These are phyloP conservation scores for Hawksworthiomyces lignivorus DNA, from an alignment of 2,329 filamentous ascomycete species.

Conservation along the genomic window DNA sequence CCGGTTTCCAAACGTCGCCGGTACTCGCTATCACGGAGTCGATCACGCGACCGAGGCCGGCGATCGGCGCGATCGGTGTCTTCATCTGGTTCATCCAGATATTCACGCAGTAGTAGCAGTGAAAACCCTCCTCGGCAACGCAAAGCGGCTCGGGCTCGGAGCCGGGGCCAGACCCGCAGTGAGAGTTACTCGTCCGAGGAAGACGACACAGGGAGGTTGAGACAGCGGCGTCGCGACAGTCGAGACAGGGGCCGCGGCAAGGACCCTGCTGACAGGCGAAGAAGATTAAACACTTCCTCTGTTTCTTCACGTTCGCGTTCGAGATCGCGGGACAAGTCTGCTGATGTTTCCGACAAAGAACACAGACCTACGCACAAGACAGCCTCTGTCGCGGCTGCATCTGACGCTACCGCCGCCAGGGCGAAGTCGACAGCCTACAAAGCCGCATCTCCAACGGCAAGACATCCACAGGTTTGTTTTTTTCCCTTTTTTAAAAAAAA, in stretches of 20 bases:
- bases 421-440: not conserved
- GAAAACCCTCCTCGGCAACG: not conserved
- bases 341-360: slow-evolving; percentile 48
- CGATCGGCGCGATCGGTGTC: slow-evolving; percentile 28
- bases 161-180: slow-evolving; percentile 21
- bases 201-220: not conserved
- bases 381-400: too few relatives aligned
- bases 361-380: slow-evolving; percentile 27
- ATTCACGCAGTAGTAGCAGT: slow-evolving; percentile 21
- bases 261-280: slow-evolving; percentile 22
- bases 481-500: not conserved
- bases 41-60: slow-evolving; percentile 34
- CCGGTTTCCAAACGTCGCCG: slow-evolving; percentile 43
- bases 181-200: slow-evolving; percentile 17
- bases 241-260: slow-evolving; percentile 4
- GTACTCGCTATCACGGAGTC: slow-evolving; percentile 40
- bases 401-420: slow-evolving; percentile 6
- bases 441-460: slow-evolving; percentile 9
- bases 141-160: slow-evolving; percentile 16
- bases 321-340: slow-evolving; percentile 42
- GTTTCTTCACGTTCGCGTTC: slow-evolving; percentile 37
- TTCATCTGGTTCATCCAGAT: slow-evolving; percentile 29
- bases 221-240: not conserved
- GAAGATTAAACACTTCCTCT: slow-evolving; percentile 41
- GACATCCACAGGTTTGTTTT: slow-evolving; percentile 21